These are phyloP conservation scores for Teratosphaeria viscida DNA, from an alignment of 2,329 filamentous ascomycete genomes.

Conservation along the genomic window DNA sequence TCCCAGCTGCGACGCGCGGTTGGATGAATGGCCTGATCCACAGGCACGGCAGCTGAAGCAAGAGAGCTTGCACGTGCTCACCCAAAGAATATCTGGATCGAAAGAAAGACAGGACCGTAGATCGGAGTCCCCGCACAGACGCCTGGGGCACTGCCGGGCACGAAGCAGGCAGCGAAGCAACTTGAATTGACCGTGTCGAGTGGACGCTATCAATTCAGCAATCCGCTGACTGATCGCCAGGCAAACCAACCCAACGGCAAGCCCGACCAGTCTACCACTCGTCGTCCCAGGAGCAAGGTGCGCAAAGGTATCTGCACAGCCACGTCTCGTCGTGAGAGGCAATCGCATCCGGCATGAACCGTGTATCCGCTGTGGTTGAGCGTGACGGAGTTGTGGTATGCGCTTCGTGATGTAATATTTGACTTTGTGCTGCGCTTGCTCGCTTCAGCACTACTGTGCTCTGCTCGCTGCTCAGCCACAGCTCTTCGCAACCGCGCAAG, in stretches of 20 bases:
- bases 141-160: neutral
- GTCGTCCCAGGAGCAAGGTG: neutral
- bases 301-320: neutral
- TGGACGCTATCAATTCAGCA: neutral
- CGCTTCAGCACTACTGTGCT: neutral
- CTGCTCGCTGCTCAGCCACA: neutral
- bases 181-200: neutral
- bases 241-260: neutral
- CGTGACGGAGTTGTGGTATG: neutral
- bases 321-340: neutral
- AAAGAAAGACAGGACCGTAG: neutral
- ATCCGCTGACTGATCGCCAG: neutral
- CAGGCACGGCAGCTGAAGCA: neutral
- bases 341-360: neutral
- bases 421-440: neutral
- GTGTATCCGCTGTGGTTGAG: neutral
- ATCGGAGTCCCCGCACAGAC: neutral
- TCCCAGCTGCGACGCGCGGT: neutral
- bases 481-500: neutral
- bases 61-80: neutral
- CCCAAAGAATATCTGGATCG: neutral
- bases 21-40: neutral
- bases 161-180: neutral
- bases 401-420: neutral
- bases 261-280: neutral